phyloP scores from a whole-genome alignment of 106 monocot genomes.

The Triglochin maritima region DNA sequence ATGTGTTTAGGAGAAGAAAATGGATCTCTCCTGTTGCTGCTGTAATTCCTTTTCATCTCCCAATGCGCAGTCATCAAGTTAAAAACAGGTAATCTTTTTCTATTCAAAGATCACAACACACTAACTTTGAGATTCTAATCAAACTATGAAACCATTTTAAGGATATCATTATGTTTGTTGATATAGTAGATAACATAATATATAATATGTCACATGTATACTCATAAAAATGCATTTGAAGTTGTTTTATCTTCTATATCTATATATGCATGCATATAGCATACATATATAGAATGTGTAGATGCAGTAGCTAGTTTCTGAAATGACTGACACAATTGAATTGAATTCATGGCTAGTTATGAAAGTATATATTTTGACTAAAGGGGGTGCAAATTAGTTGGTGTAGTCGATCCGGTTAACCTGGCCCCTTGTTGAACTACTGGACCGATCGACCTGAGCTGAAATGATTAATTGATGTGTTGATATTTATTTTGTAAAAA shows the following conservation, averaged over 20 bases:
- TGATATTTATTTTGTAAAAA: not conserved
- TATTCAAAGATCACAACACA: not conserved
- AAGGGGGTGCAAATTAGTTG: too few species aligned
- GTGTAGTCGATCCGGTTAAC: too few species aligned
- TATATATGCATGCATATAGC: not conserved
- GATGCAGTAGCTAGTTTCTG: too few species aligned
- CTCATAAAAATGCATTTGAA: not conserved
- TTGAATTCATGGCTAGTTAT: not conserved
- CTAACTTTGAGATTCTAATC: not conserved
- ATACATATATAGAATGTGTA: too few species aligned
- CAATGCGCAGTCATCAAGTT: slow-evolving; percentile 63
- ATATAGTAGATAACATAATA: not conserved
- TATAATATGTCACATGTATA: not conserved
- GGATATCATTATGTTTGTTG: not conserved
- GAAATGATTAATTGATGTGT: not conserved
- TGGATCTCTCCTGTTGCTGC: slow-evolving; percentile 45
- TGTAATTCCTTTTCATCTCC: slow-evolving; percentile 46
- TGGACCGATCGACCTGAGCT: not conserved
- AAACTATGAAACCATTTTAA: not conserved
- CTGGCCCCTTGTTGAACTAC: too few species aligned
- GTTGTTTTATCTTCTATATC: not conserved
- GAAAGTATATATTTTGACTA: not conserved
- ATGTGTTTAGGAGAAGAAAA: slow-evolving; percentile 4
- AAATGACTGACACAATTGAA: too few species aligned
- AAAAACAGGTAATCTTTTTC: slow-evolving; percentile 46